A percentile compares a stretch with the other conserved stretches of the same genome.
phyloP scores from a whole-genome alignment of 2,329 filamentous ascomycete species.

The Exophiala oligosperma region DNA sequence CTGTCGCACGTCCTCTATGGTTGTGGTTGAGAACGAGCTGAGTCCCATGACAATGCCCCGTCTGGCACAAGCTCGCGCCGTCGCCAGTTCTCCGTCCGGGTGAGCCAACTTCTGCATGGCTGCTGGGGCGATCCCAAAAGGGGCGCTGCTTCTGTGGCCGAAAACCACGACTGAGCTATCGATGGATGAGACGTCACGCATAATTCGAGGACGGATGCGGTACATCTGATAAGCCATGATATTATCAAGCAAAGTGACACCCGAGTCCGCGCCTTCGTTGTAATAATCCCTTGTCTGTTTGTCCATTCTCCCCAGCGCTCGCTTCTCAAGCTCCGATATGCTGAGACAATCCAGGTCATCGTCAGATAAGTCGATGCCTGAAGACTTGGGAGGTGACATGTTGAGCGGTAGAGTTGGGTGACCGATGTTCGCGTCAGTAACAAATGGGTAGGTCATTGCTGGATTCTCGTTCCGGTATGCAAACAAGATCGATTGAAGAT shows the following conservation, averaged over 20 bases:
- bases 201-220: slow-evolving; percentile 41
- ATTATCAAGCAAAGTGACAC: slow-evolving; percentile 29
- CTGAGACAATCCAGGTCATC: slow-evolving; percentile 44
- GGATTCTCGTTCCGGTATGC: too few species aligned
- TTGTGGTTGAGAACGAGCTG: slow-evolving; percentile 42
- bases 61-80: slow-evolving; percentile 43
- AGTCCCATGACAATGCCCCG: slow-evolving; percentile 45
- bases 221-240: slow-evolving; percentile 31
- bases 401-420: too few species aligned
- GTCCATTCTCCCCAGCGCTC: slow-evolving; percentile 27
- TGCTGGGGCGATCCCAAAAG: slow-evolving; percentile 51
- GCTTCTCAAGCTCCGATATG: slow-evolving; percentile 41
- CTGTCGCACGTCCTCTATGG: slow-evolving; percentile 44
- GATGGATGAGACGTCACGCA: slow-evolving; percentile 39
- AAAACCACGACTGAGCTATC: slow-evolving; percentile 44
- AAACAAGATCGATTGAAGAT: too few species aligned
- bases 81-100: slow-evolving; percentile 51
- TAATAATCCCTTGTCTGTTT: slow-evolving; percentile 47
- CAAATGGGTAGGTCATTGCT: too few species aligned
- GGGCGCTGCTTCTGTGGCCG: slow-evolving; percentile 44
- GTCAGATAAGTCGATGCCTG: too few species aligned
- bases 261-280: slow-evolving; percentile 51
- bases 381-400: too few species aligned
- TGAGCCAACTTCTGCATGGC: slow-evolving; percentile 54
- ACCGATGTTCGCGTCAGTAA: too few species aligned